A percentile compares a stretch with the other conserved stretches of the same genome.
phyloP scores from a whole-genome alignment of 1,284 basidiomycete species.

The Stygiomarasmius scandens region DNA sequence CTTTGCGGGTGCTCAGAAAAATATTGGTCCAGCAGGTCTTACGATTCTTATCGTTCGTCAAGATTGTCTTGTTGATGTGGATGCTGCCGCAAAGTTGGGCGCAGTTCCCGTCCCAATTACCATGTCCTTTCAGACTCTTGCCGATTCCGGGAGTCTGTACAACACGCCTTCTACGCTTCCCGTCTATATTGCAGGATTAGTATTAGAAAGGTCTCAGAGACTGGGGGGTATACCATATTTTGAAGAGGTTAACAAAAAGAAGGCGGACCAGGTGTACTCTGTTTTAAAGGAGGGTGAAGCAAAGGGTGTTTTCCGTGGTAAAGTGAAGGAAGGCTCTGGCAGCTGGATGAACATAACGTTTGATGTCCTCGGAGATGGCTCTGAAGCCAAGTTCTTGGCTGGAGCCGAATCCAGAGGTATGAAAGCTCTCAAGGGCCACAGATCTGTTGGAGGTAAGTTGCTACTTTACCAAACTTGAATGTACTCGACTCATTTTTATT shows the following conservation, averaged over 20 bases:
- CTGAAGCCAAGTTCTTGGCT: conserved; percentile 73
- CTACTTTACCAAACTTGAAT: neutral
- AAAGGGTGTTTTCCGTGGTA: conserved; percentile 66
- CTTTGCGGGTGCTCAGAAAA: conserved; percentile 99
- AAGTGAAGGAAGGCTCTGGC: conserved; percentile 72
- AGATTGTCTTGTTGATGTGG: conserved; percentile 88
- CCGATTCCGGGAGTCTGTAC: conserved; percentile 83
- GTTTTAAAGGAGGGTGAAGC: conserved; percentile 72
- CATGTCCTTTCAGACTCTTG: conserved; percentile 86
- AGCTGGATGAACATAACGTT: conserved; percentile 97
- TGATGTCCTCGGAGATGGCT: conserved; percentile 67
- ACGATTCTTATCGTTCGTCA: conserved; percentile 93
- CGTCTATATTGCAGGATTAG: conserved; percentile 91
- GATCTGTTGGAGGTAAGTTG: conserved; percentile 76
- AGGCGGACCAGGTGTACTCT: conserved; percentile 76
- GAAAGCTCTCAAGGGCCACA: conserved; percentile 88
- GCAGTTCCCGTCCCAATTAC: conserved; percentile 78
- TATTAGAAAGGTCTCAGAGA: conserved; percentile 72
- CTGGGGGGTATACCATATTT: conserved; percentile 77
- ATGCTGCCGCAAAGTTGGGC: conserved; percentile 76
- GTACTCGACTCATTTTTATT: conserved; percentile 17
- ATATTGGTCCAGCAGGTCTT: conserved; percentile 93
- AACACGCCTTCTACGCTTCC: conserved; percentile 96
- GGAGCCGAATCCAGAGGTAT: conserved; percentile 81
- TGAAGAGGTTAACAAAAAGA: conserved; percentile 68